Conservation (phyloP, 2,329 filamentous ascomycete genomes). For the Ophiocordyceps unilateralis region DNA sequence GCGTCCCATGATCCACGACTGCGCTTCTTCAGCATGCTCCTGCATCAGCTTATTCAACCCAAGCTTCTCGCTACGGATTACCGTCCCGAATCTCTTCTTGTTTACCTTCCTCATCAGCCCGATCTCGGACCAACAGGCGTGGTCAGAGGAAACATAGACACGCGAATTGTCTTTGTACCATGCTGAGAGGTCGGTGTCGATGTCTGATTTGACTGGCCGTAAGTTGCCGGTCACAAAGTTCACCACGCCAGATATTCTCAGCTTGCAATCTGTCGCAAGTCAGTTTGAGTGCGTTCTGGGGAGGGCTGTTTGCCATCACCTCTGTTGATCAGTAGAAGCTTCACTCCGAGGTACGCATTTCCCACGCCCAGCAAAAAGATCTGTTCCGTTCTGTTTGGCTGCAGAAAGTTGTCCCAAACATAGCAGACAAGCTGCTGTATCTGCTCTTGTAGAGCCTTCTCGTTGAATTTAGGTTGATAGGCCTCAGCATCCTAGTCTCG, state of each 20-base stretch:
- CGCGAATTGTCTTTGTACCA: conserved; percentile 78
- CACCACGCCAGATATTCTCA: conserved; percentile 52
- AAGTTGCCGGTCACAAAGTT: conserved; percentile 69
- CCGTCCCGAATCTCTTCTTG: conserved; percentile 43
- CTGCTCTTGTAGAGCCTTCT: conserved; percentile 34
- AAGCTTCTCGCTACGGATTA: conserved; percentile 30
- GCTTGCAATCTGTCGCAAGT: conserved; percentile 37
- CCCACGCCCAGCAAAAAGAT: conserved; percentile 80
- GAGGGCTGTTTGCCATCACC: conserved; percentile 27
- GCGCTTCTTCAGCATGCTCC: conserved; percentile 31
- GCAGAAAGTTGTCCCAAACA: conserved; percentile 94
- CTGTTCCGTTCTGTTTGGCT: conserved; percentile 53
- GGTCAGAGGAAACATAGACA: conserved; percentile 60
- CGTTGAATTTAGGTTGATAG: conserved; percentile 25
- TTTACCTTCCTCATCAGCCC: conserved; percentile 40
- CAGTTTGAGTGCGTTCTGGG: conserved; percentile 1
- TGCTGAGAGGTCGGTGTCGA: conserved; percentile 49
- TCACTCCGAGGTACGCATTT: conserved; percentile 71
- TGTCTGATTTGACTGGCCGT: conserved; percentile 62
- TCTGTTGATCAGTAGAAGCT: conserved; percentile 62
- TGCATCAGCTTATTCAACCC: conserved; percentile 40
- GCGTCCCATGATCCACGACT: conserved; percentile 30
- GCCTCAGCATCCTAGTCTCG: conserved; percentile 27
- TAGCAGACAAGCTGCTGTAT: conserved; percentile 65
- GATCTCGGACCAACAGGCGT: conserved; percentile 56